Evolutionary conservation across 73 alveolate genomes (phyloP).

Genomic region (Tetrahymena thermophila): DNA sequence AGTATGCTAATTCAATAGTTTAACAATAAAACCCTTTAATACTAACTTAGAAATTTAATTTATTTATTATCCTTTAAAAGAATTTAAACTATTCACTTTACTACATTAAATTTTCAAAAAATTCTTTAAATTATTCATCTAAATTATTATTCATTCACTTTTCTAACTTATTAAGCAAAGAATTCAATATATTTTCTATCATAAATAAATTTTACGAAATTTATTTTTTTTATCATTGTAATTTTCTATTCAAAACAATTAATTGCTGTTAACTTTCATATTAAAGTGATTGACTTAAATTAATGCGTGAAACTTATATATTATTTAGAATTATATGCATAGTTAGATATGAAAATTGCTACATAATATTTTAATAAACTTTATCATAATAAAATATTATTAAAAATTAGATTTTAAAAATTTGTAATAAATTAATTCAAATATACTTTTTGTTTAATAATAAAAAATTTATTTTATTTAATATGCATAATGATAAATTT

Average conservation of each 20-base stretch:
- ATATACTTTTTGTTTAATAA: no score
- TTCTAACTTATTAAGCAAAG: neutral
- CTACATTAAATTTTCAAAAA: neutral
- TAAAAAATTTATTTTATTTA: no score
- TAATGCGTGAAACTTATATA: no score
- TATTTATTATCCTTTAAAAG: neutral
- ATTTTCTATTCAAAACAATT: no score
- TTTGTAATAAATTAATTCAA: no score
- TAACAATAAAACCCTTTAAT: neutral
- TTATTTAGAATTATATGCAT: no score
- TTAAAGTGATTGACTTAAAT: neutral
- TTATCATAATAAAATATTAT: no score
- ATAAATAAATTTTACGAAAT: neutral
- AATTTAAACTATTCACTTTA: neutral
- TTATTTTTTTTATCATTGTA: no score
- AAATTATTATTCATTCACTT: neutral
- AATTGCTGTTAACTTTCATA: neutral
- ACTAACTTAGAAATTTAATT: neutral
- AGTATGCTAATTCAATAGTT: neutral
- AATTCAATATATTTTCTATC: neutral
- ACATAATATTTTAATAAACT: no score
- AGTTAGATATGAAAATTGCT: no score
- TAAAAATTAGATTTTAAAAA: no score
- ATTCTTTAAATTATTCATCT: neutral
- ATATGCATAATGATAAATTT: no score